These are phyloP conservation scores for Tylopilus vinaceipallidus DNA, from an alignment of 768 basidiomycete species.

Conservation along the genomic window DNA sequence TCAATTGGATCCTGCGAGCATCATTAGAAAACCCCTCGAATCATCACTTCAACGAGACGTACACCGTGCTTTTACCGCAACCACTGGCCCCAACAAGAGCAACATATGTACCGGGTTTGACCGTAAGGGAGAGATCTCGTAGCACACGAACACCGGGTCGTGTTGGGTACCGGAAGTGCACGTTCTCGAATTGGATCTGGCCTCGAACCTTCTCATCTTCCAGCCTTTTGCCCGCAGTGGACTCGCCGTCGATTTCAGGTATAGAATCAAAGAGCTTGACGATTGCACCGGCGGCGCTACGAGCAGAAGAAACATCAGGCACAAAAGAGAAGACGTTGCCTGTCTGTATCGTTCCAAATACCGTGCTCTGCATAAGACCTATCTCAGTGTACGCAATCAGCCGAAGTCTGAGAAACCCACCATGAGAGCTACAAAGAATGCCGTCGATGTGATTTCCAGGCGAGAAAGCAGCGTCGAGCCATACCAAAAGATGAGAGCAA, in stretches of 20 bases:
- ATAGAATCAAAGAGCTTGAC: constrained; percentile 70
- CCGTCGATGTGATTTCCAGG: constrained; percentile 49
- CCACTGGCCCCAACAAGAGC: constrained; percentile 83
- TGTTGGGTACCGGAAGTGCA: constrained; percentile 90
- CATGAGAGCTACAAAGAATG: constrained; percentile 86
- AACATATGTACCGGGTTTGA: constrained; percentile 76
- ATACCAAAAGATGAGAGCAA: constrained; percentile 82
- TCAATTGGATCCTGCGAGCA: constrained; percentile 63
- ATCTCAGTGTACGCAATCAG: background rate
- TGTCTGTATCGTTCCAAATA: constrained; percentile 83
- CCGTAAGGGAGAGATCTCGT: constrained; percentile 66
- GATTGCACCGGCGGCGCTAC: constrained; percentile 71
- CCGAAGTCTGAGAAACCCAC: constrained; percentile 37
- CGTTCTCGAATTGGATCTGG: constrained; percentile 71
- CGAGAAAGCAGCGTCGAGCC: constrained; percentile 61
- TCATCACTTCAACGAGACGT: constrained; percentile 27
- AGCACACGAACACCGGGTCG: constrained; percentile 82
- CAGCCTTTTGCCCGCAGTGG: constrained; percentile 55
- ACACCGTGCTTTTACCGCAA: constrained; percentile 83
- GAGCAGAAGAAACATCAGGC: constrained; percentile 85
- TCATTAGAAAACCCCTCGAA: background rate
- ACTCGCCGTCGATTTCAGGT: constrained; percentile 82
- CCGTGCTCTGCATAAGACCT: constrained; percentile 49
- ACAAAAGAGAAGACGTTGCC: constrained; percentile 84
- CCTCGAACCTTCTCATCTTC: constrained; percentile 47